phyloP scores from a whole-genome alignment of 1,284 basidiomycete genomes.

The Salmacisia buchloeana region DNA sequence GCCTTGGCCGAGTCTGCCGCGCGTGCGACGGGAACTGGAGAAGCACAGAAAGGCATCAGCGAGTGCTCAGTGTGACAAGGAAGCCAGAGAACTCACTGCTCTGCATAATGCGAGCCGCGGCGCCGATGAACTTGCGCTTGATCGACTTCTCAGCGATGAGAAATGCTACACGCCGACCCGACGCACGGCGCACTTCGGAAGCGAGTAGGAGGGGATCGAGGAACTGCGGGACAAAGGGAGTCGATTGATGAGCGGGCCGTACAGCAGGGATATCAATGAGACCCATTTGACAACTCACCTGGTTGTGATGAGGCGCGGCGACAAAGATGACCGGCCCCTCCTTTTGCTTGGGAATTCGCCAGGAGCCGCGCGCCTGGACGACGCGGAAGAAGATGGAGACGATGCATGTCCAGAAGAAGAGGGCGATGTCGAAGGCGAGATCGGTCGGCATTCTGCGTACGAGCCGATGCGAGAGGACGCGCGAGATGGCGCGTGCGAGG shows the following conservation, averaged over 20 bases:
- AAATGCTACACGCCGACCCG: slow-evolving; percentile 76
- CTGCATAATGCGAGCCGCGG: slow-evolving; percentile 77
- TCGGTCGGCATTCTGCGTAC: slow-evolving; percentile 40
- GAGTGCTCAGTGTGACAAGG: neutral
- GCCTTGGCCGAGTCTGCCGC: slow-evolving; percentile 81
- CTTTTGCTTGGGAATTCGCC: slow-evolving; percentile 68
- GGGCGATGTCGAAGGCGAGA: slow-evolving; percentile 50
- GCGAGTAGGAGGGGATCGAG: slow-evolving; percentile 86
- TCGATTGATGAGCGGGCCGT: no score
- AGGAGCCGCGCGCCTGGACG: slow-evolving; percentile 80
- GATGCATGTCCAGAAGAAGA: slow-evolving; percentile 62
- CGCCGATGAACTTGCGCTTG: slow-evolving; percentile 73
- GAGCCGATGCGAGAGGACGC: slow-evolving; percentile 29
- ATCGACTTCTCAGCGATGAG: slow-evolving; percentile 90
- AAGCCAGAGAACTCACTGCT: slow-evolving; percentile 90
- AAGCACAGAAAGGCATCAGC: slow-evolving; percentile 8
- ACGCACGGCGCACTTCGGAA: slow-evolving; percentile 77
- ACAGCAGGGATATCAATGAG: neutral
- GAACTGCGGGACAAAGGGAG: slow-evolving; percentile 61
- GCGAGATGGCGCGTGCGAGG: slow-evolving; percentile 32
- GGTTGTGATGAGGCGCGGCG: slow-evolving; percentile 92
- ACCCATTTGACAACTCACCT: slow-evolving; percentile 57
- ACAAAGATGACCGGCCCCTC: slow-evolving; percentile 94
- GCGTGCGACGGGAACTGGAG: slow-evolving; percentile 68
- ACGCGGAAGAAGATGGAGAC: slow-evolving; percentile 97